phyloP scores from a whole-genome alignment of 2,329 filamentous ascomycete species.

The Fusarium denticulatum region DNA sequence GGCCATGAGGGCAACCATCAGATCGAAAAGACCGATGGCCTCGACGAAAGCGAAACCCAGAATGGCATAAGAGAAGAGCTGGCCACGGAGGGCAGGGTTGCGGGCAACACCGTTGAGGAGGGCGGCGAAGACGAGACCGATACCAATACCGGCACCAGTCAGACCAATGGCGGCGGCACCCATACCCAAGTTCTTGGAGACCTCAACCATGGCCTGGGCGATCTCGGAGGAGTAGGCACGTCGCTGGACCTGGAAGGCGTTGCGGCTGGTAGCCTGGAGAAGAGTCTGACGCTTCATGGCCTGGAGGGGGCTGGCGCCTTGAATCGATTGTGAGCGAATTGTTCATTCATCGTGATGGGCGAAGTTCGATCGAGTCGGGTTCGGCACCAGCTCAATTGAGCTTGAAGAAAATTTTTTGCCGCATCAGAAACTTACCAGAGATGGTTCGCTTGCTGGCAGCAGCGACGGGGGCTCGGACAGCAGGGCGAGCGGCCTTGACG shows the following conservation, averaged over 20 bases:
- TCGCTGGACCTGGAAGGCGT: constrained; percentile 71
- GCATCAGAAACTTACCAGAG: constrained; percentile 67
- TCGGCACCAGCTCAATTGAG: constrained; percentile 43
- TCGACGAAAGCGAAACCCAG: constrained; percentile 95
- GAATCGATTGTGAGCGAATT: constrained; percentile 47
- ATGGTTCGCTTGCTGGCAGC: constrained; percentile 79
- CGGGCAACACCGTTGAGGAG: constrained; percentile 90
- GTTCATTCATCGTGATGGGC: constrained; percentile 39
- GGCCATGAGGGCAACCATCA: constrained; percentile 94
- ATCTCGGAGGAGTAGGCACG: constrained; percentile 90
- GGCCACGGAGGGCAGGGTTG: constrained; percentile 93
- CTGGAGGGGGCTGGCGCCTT: constrained; percentile 73
- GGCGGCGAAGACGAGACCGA: constrained; percentile 92
- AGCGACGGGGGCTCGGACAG: constrained; percentile 71
- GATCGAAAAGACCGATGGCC: constrained; percentile 88
- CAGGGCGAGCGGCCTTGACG: constrained; percentile 81
- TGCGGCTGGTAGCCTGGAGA: constrained; percentile 72
- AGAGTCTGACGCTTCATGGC: constrained; percentile 79
- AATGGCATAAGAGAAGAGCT: constrained; percentile 97
- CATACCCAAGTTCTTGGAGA: constrained; percentile 92
- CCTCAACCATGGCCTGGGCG: constrained; percentile 87
- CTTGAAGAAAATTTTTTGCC: constrained; percentile 47
- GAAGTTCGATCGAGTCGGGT: constrained; percentile 47
- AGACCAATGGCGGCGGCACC: constrained; percentile 91
- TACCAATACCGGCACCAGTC: constrained; percentile 93